Evolutionary conservation across 129 eudicot genomes (phyloP).

Genomic region (Sambucus nigra): DNA sequence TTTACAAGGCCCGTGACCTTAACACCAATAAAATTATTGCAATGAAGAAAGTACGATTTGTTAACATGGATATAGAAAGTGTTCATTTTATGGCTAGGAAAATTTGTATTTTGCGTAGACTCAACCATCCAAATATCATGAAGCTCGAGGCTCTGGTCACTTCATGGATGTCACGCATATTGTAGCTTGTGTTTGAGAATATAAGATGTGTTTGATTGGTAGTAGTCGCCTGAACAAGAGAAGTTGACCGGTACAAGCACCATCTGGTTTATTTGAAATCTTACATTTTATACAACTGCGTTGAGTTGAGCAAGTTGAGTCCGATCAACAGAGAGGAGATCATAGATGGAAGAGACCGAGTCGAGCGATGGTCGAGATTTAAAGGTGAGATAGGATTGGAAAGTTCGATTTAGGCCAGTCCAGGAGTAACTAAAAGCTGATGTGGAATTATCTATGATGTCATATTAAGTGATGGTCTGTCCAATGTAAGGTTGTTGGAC

Average conservation of each 20-base stretch:
- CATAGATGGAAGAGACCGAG: constrained; percentile 53
- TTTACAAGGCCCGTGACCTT: constrained; percentile 74
- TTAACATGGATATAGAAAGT: constrained; percentile 92
- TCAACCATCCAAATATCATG: constrained; percentile 88
- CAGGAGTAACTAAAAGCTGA: constrained; percentile 62
- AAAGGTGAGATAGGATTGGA: constrained; percentile 67
- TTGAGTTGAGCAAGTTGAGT: constrained; percentile 54
- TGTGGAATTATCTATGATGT: constrained; percentile 31
- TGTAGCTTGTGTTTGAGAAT: constrained; percentile 85
- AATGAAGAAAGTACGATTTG: constrained; percentile 79
- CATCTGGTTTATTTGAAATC: constrained; percentile 29
- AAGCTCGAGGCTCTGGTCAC: constrained; percentile 82
- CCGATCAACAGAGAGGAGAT: constrained; percentile 35
- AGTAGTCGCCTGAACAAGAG: constrained; percentile 64
- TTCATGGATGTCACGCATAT: constrained; percentile 66
- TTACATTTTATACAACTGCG: constrained; percentile 21
- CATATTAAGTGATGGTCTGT: constrained; percentile 22
- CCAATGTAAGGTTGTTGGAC: constrained; percentile 75
- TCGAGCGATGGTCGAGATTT: constrained; percentile 47
- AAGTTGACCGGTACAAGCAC: constrained; percentile 81
- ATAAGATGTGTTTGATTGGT: constrained; percentile 59
- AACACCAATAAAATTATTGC: constrained; percentile 60
- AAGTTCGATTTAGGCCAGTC: constrained; percentile 46
- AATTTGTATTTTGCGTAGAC: constrained; percentile 63
- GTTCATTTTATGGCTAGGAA: constrained; percentile 97